Evolutionary conservation across 164 flowering plant species (phyloP).

Genomic region (Piper longum): DNA sequence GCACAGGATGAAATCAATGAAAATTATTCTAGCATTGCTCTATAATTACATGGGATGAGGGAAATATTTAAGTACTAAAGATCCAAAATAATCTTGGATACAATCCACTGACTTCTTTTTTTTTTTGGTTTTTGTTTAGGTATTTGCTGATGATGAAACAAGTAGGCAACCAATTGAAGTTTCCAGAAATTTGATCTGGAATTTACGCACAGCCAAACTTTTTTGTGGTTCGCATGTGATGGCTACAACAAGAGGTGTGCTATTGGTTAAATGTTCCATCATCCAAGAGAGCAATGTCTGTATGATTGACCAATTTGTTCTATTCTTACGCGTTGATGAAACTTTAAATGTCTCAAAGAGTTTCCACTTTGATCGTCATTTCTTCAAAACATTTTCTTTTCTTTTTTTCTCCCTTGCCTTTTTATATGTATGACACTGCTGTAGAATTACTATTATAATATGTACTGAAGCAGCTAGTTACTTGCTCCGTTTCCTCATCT

Average conservation of each 20-base stretch:
- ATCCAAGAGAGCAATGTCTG: background rate
- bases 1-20: too few species aligned
- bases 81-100: too few species aligned
- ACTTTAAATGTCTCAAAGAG: too few species aligned
- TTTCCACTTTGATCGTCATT: background rate
- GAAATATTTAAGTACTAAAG: too few species aligned
- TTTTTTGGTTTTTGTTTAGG: too few species aligned
- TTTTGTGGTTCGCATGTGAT: constrained; percentile 71
- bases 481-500: background rate
- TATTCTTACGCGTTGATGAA: too few species aligned
- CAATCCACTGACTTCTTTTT: too few species aligned
- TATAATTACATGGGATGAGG: too few species aligned
- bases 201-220: constrained; percentile 57
- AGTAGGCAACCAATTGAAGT: constrained; percentile 68
- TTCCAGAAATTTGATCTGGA: constrained; percentile 69
- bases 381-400: background rate
- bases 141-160: constrained; percentile 84
- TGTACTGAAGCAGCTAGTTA: background rate
- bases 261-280: background rate
- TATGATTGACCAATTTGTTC: too few species aligned
- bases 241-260: constrained; percentile 66
- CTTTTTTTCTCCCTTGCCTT: background rate
- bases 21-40: too few species aligned
- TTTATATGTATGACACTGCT: background rate
- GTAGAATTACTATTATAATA: background rate